A percentile compares a stretch with the other conserved stretches of the same genome.
These are phyloP conservation scores for Penicillium italicum DNA, from an alignment of 2,329 filamentous ascomycete genomes.

Conservation along the genomic window DNA sequence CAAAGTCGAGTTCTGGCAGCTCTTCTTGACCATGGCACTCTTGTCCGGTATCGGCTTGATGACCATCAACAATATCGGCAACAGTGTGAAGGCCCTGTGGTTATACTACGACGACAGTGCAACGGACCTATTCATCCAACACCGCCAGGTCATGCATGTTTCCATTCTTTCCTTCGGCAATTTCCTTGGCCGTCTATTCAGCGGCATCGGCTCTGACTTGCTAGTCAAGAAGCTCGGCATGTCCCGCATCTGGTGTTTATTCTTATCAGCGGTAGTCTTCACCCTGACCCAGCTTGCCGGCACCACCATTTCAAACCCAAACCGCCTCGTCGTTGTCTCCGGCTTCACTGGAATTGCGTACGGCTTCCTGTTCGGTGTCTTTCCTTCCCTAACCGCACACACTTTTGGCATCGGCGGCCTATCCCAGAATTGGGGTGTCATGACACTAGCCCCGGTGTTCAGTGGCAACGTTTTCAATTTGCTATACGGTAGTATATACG, in stretches of 20 bases:
- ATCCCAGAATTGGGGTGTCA: constrained; percentile 93
- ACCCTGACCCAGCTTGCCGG: constrained; percentile 73
- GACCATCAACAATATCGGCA: constrained; percentile 99
- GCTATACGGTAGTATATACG: constrained; percentile 80
- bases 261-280: constrained; percentile 73
- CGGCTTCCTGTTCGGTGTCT: constrained; percentile 90
- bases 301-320: constrained; percentile 70
- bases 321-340: constrained; percentile 73
- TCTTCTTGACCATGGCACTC: constrained; percentile 84
- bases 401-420: constrained; percentile 86
- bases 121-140: constrained; percentile 69
- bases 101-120: constrained; percentile 73
- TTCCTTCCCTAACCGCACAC: constrained; percentile 83
- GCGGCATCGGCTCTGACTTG: constrained; percentile 85
- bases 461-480: constrained; percentile 91
- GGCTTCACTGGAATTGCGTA: constrained; percentile 83
- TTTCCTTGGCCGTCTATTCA: constrained; percentile 75
- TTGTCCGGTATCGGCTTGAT: constrained; percentile 90
- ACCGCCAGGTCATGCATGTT: constrained; percentile 85
- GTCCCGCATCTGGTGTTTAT: constrained; percentile 87
- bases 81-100: constrained; percentile 84
- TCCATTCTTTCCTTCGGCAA: constrained; percentile 88
- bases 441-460: constrained; percentile 84
- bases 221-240: constrained; percentile 76
- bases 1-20: constrained; percentile 80